phyloP scores from a whole-genome alignment of 768 basidiomycete genomes.

The Trametes punicea region DNA sequence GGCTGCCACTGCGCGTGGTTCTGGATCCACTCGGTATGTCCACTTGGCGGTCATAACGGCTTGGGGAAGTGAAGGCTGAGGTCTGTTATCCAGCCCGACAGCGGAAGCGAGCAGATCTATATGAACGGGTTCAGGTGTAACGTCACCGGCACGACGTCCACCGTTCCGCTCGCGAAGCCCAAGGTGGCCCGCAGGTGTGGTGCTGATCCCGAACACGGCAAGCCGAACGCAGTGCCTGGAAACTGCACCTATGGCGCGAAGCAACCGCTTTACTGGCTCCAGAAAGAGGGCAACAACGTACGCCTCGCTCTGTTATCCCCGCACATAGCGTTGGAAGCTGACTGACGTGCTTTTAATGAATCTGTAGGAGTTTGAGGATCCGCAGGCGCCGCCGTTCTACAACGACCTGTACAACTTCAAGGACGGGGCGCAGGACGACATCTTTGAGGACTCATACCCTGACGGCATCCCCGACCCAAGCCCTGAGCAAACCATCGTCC shows the following conservation, averaged over 20 bases:
- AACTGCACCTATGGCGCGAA: constrained; percentile 77
- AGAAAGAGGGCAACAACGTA: constrained; percentile 59
- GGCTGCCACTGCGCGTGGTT: constrained; percentile 71
- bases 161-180: constrained; percentile 48
- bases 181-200: constrained; percentile 64
- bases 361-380: constrained; percentile 61
- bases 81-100: constrained; percentile 35
- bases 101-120: constrained; percentile 66
- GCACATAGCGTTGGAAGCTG: not conserved
- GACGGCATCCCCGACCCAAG: constrained; percentile 25
- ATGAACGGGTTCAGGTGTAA: constrained; percentile 76
- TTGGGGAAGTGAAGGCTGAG: not conserved
- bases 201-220: constrained; percentile 47
- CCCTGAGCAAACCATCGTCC: constrained; percentile 27
- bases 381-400: constrained; percentile 61
- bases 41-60: not conserved
- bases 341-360: not conserved
- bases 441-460: constrained; percentile 59
- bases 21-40: constrained; percentile 61
- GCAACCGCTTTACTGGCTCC: constrained; percentile 68
- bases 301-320: constrained; percentile 19
- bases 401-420: constrained; percentile 66
- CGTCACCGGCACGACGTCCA: constrained; percentile 50
- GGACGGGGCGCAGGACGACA: constrained; percentile 72
- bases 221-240: constrained; percentile 40